phyloP scores from a whole-genome alignment of 108 stramenopile genomes.

The Nannochloropsis gaditana region DNA sequence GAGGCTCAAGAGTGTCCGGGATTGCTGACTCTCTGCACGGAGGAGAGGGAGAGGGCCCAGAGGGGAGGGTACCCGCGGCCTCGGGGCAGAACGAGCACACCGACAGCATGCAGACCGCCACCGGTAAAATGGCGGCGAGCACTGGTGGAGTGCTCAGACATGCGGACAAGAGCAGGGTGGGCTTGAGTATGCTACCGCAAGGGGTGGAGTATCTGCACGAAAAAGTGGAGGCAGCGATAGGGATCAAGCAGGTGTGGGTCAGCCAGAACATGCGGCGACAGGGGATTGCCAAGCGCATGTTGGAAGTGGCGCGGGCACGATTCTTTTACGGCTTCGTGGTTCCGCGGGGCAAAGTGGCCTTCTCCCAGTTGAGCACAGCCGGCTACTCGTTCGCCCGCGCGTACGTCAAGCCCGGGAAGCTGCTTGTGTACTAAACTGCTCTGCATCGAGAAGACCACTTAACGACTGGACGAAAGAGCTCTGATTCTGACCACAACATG shows the following conservation, averaged over 20 bases:
- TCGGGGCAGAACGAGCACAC: background rate
- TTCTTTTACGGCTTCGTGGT: background rate
- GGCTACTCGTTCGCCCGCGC: background rate
- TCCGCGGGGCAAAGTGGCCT: background rate
- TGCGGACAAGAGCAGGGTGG: background rate
- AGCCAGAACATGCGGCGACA: background rate
- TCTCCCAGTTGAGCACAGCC: background rate
- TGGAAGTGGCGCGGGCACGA: background rate
- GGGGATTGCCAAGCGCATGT: background rate
- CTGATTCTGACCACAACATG: no score
- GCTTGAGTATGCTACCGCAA: background rate
- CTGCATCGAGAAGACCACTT: no score
- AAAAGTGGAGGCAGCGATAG: background rate
- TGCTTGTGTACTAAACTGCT: constrained; percentile 3
- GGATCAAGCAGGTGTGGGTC: constrained; percentile 1
- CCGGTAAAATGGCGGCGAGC: background rate
- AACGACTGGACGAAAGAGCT: no score
- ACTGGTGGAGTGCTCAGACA: background rate
- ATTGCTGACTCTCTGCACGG: background rate
- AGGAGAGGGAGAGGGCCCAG: background rate
- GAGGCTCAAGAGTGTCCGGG: no score
- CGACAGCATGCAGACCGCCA: background rate
- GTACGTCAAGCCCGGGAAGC: background rate
- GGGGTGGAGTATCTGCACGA: background rate
- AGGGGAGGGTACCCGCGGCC: background rate